Percentiles rank a stretch among this genome's conserved stretches.
These are phyloP conservation scores for Cercospora zeina DNA, from an alignment of 2,329 filamentous ascomycete genomes.

Conservation along the genomic window DNA sequence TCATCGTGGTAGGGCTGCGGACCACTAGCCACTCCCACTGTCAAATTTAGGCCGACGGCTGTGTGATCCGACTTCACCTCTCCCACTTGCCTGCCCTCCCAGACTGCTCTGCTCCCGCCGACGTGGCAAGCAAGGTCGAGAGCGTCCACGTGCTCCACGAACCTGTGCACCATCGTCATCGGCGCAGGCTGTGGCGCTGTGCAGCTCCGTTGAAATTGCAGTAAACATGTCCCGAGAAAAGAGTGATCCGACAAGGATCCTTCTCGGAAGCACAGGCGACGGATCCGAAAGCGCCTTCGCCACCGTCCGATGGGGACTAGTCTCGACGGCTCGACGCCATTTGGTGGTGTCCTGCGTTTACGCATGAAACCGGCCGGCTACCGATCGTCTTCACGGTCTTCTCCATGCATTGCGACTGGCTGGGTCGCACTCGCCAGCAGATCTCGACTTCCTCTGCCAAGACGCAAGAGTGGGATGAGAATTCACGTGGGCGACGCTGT, in stretches of 20 bases:
- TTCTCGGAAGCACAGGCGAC: conserved; percentile 8
- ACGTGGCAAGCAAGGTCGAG: background rate
- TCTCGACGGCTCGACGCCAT: too few relatives aligned
- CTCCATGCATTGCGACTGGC: conserved; percentile 3
- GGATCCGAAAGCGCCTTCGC: conserved; percentile 6
- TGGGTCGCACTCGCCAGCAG: background rate
- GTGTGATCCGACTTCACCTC: background rate
- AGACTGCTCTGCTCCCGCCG: background rate
- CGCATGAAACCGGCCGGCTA: background rate
- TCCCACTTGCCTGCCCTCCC: background rate
- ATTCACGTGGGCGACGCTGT: background rate
- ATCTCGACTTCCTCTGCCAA: background rate
- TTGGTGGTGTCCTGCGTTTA: background rate
- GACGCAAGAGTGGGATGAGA: background rate
- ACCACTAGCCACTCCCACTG: background rate
- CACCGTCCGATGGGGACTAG: background rate
- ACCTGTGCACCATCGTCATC: background rate
- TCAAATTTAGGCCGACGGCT: conserved; percentile 1
- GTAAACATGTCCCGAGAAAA: background rate
- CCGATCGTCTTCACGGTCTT: conserved; percentile 8
- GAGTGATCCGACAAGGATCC: conserved; percentile 1
- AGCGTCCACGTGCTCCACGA: background rate
- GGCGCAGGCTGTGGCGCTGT: background rate
- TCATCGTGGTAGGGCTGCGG: conserved; percentile 11
- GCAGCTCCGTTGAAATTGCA: background rate